phyloP scores from a whole-genome alignment of 192 early-diverging fungal species.

The Backusella luteola region DNA sequence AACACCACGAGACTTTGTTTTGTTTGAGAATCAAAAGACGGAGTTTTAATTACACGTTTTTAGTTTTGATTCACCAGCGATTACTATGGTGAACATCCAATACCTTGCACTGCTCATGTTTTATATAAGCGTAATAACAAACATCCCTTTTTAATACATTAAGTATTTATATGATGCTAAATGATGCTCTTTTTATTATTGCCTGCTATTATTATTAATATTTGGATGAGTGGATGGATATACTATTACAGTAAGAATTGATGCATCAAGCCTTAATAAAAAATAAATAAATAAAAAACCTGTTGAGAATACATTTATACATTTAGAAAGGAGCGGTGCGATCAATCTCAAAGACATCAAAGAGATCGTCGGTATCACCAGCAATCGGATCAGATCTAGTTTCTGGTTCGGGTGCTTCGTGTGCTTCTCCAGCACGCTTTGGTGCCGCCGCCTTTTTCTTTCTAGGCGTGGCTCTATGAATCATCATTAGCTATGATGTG shows the following conservation, averaged over 20 bases:
- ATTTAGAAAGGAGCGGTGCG: background rate
- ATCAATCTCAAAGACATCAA: conserved; percentile 1
- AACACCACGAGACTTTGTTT: background rate
- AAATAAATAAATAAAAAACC: too few relatives aligned
- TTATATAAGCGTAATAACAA: too few relatives aligned
- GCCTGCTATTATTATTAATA: background rate
- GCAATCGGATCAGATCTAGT: background rate
- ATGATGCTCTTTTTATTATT: background rate
- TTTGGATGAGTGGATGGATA: background rate
- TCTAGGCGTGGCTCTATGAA: background rate
- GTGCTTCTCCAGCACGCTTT: background rate
- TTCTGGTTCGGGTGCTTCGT: background rate
- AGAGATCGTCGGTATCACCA: background rate
- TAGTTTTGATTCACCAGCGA: too few relatives aligned
- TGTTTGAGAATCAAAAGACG: background rate
- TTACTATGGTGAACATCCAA: too few relatives aligned
- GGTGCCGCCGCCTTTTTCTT: background rate
- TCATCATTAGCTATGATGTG: background rate
- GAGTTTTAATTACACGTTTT: too few relatives aligned
- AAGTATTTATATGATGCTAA: too few relatives aligned
- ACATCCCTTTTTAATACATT: too few relatives aligned
- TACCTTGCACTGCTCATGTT: too few relatives aligned
- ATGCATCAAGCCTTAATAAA: too few relatives aligned
- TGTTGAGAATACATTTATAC: too few relatives aligned
- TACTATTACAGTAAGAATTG: too few relatives aligned